Evolutionary conservation across 257 asterid genomes (phyloP).

Genomic region (Capsicum pubescens): DNA sequence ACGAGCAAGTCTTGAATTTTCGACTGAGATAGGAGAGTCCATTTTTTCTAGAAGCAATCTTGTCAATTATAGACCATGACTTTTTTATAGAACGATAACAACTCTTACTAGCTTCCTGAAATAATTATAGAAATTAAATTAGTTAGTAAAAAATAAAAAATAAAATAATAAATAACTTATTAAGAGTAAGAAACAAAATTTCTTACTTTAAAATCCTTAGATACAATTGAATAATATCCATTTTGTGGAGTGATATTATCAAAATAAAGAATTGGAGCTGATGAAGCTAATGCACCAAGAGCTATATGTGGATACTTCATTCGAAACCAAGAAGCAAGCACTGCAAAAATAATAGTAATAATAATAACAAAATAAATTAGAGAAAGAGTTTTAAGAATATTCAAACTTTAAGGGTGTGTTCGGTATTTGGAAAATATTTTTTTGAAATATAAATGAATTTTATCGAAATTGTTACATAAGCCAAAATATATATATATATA

Average conservation of each 20-base stretch:
- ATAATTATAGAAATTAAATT: neutral
- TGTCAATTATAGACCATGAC: conserved; percentile 78
- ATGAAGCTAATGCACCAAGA: conserved; percentile 77
- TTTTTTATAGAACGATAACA: conserved; percentile 57
- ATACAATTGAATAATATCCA: conserved; percentile 56
- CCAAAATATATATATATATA: no score
- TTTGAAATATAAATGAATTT: neutral
- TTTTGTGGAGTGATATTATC: conserved; percentile 66
- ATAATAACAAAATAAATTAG: neutral
- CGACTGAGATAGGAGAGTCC: conserved; percentile 61
- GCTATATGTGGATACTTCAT: conserved; percentile 87
- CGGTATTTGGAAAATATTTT: neutral
- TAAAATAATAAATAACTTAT: neutral
- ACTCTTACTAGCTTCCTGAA: conserved; percentile 59
- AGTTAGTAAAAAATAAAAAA: neutral
- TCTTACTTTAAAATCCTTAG: conserved; percentile 66
- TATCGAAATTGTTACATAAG: no score
- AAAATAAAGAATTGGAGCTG: conserved; percentile 84
- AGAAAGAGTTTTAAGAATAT: neutral
- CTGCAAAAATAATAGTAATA: conserved; percentile 35
- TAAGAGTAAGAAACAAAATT: neutral
- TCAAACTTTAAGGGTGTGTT: neutral
- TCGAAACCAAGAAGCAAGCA: conserved; percentile 84
- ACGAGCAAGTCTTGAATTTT: conserved; percentile 75
- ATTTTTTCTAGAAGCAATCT: conserved; percentile 49